Conservation (phyloP, 192 early-diverging fungal genomes). For the Allomyces javanicus region DNA sequence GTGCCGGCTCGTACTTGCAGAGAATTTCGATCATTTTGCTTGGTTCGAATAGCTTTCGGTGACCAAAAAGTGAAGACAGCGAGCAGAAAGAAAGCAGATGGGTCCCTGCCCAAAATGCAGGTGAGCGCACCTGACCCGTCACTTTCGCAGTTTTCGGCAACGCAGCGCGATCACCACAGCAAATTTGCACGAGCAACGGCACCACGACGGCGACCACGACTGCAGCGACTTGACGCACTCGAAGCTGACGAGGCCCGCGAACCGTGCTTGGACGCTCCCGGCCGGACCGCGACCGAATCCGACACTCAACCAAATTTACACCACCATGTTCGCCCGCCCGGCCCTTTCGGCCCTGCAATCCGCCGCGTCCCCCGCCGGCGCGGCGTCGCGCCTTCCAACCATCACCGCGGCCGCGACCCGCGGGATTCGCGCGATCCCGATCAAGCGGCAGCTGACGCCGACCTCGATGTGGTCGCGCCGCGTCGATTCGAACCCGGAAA, state of each 20-base stretch:
- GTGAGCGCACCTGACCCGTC: too few species aligned
- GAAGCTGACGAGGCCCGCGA: too few species aligned
- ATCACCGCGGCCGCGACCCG: neutral
- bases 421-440: neutral
- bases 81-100: neutral
- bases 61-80: neutral
- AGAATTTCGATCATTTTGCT: constrained; percentile 39
- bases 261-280: too few species aligned
- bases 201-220: too few species aligned
- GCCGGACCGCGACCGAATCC: too few species aligned
- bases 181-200: too few species aligned
- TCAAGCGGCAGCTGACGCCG: neutral
- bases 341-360: neutral
- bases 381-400: too few species aligned
- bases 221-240: too few species aligned
- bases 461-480: neutral
- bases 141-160: too few species aligned
- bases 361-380: neutral
- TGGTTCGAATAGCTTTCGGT: neutral
- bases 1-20: constrained; percentile 22
- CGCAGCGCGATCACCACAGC: too few species aligned
- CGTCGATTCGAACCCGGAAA: neutral
- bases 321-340: neutral
- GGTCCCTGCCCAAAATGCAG: too few species aligned
- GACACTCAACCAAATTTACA: neutral